Evolutionary conservation across 495 filamentous ascomycete genomes (phyloP).

Genomic region (Mytilinidion resinicola): DNA sequence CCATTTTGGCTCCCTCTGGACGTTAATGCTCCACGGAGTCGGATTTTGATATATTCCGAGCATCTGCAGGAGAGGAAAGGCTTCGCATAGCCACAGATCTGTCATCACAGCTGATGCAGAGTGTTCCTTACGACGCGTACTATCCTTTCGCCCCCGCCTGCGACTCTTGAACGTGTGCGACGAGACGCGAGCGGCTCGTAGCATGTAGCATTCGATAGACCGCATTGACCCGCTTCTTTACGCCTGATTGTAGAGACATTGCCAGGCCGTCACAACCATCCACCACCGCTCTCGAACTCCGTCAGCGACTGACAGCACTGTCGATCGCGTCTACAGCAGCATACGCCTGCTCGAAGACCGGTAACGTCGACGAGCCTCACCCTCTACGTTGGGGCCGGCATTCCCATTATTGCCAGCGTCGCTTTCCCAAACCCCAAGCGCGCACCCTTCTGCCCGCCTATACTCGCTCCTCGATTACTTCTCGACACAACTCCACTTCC

Average conservation of each 20-base stretch:
- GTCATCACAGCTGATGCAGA: neutral
- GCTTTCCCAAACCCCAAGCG: neutral
- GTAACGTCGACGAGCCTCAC: neutral
- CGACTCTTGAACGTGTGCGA: neutral
- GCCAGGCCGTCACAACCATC: neutral
- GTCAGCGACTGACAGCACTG: neutral
- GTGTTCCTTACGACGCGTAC: neutral
- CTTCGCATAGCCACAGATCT: too few relatives aligned
- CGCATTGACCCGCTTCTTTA: neutral
- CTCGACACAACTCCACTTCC: neutral
- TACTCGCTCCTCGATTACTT: neutral
- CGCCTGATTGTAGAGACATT: neutral
- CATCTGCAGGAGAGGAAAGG: too few relatives aligned
- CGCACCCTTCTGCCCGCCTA: neutral
- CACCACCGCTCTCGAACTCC: neutral
- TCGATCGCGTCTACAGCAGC: neutral
- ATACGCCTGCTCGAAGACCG: neutral
- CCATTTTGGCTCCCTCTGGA: too few relatives aligned
- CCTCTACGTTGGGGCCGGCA: slow-evolving; percentile 1
- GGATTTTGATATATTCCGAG: too few relatives aligned
- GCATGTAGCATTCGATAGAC: neutral
- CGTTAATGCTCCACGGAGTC: too few relatives aligned
- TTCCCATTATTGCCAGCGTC: neutral
- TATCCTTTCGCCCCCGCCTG: neutral
- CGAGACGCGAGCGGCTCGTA: neutral